These are phyloP conservation scores for Porogramme epimiltina DNA, from an alignment of 1,284 basidiomycete species.

Conservation along the genomic window DNA sequence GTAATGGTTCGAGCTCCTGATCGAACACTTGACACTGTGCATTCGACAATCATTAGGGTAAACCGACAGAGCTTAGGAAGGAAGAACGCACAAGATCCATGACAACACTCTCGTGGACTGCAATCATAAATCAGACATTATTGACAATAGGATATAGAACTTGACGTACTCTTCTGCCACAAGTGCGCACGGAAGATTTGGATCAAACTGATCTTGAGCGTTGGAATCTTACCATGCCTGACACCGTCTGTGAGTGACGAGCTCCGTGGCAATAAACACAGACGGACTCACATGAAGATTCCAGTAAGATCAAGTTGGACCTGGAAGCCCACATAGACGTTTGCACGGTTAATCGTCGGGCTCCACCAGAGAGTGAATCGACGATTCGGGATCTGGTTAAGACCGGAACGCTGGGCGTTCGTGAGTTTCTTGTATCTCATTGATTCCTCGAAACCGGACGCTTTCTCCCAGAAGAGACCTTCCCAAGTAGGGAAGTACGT, in stretches of 20 bases:
- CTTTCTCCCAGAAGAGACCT: slow-evolving; percentile 96
- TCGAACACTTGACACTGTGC: slow-evolving; percentile 96
- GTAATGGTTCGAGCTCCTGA: slow-evolving; percentile 96
- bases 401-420: slow-evolving; percentile 94
- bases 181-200: slow-evolving; percentile 99
- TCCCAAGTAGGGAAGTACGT: slow-evolving; percentile 95
- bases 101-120: slow-evolving; percentile 88
- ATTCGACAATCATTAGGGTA: too few relatives aligned
- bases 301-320: slow-evolving; percentile 97
- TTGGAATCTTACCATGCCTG: slow-evolving; percentile 98
- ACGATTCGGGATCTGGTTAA: slow-evolving; percentile 99
- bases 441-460: slow-evolving; percentile 93
- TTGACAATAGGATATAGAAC: slow-evolving; percentile 11
- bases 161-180: slow-evolving; percentile 95
- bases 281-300: slow-evolving; percentile 83
- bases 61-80: background rate
- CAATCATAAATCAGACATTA: slow-evolving; percentile 8
- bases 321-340: slow-evolving; percentile 99
- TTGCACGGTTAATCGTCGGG: slow-evolving; percentile 96
- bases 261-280: background rate
- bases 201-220: slow-evolving; percentile 96
- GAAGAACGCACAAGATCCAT: slow-evolving; percentile 87
- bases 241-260: slow-evolving; percentile 14
- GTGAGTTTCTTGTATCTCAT: slow-evolving; percentile 98
- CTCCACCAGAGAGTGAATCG: slow-evolving; percentile 99